phyloP scores from a whole-genome alignment of 148 eudicot genomes.

The Salicornia ramosissima region DNA sequence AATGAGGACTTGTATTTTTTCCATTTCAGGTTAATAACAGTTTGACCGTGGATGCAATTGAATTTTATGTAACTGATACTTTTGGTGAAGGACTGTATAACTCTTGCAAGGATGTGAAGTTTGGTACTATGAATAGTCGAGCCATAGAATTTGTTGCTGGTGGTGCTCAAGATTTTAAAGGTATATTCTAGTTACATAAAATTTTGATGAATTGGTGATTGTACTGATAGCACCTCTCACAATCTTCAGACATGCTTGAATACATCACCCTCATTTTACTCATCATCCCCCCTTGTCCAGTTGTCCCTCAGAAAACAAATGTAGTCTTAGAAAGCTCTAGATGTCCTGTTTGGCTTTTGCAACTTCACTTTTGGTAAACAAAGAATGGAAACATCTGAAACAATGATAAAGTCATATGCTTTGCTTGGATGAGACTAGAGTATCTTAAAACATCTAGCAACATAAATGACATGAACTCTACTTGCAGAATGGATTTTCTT shows the following conservation, averaged over 20 bases:
- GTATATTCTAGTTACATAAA: conserved; percentile 34
- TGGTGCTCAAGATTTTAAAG: conserved; percentile 86
- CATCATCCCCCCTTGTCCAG: too few relatives aligned
- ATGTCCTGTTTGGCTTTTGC: not conserved
- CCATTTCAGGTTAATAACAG: conserved; percentile 63
- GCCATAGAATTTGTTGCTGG: conserved; percentile 87
- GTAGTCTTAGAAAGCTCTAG: not conserved
- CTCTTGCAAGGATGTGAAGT: conserved; percentile 97
- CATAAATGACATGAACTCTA: not conserved
- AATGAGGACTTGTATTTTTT: conserved; percentile 22
- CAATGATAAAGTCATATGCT: not conserved
- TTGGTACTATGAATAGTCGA: conserved; percentile 87
- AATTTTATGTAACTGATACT: conserved; percentile 65
- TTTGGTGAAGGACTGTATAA: conserved; percentile 86
- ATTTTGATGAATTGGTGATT: not conserved
- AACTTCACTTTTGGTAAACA: not conserved
- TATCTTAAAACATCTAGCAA: not conserved
- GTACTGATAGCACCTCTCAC: too few relatives aligned
- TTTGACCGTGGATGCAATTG: conserved; percentile 81
- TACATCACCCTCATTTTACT: too few relatives aligned
- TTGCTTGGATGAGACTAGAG: not conserved
- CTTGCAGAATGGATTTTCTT: too few relatives aligned
- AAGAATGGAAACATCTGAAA: not conserved
- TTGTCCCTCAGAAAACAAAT: too few relatives aligned
- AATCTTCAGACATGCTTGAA: not conserved